Base-by-base conservation (phyloP, 2,329 filamentous ascomycete genomes). In the Pyrenophora graminea region DNA sequence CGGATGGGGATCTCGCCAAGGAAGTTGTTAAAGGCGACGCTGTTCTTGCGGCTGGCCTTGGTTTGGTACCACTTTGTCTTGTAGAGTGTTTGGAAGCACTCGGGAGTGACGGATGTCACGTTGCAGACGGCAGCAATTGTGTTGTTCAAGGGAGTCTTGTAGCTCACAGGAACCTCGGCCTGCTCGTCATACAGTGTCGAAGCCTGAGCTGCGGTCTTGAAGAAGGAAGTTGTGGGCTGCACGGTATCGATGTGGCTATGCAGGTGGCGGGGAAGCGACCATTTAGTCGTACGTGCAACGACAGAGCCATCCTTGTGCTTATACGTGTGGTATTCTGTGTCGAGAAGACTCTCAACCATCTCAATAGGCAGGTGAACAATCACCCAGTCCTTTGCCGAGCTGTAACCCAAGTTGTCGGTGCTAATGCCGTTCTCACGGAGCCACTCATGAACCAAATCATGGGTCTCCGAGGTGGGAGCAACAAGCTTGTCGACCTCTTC, bases 171-270 rank as follows among this genome's bases (percentile, higher is more conserved):
- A 13, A 68, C 58, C 39, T 64, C 57, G 2, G 57, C 59, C 7
- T 53, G 44, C 19, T 60, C 57, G 18, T 64, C 51, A 30, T 68
- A 32, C 19, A 63, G 69, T 6, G 69, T 70, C 4, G 65, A 60
- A 6, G 50, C 57, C 8, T 66, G 36, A 6, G 62, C 52, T 13
- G 53, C 59, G 19, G 53, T 63, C 21, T 63, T 68, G 60, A 73
- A 80, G 73, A 85, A 85, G 0, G 82, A 82, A 41, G 79, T 85
- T 1, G 83, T 85, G 2, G 83, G 83, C 64, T 85, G 82, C 21
- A 85, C 80, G 10, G 80, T 78, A 61, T 85, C 81, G 54, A 85
- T 80, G 61, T 83, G 82, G 41, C 77, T 74, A 61, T 85, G 82
- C 4, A 85, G 74, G 61, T 85, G 79, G 30, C 61, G 63, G 13